phyloP scores from a whole-genome alignment of 2,329 filamentous ascomycete genomes.

The Claviceps spartinae region DNA sequence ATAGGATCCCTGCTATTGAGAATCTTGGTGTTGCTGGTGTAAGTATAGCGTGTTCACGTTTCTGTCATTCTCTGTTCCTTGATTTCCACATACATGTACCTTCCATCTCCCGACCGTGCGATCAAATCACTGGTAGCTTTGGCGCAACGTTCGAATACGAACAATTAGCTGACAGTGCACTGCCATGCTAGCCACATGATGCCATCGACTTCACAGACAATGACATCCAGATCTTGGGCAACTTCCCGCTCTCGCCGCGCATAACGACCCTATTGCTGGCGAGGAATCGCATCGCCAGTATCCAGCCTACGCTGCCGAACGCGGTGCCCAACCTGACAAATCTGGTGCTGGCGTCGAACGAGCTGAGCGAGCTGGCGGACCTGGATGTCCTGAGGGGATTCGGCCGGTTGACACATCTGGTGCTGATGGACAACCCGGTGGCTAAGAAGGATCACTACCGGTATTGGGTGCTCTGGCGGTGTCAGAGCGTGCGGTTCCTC shows the following conservation, averaged over 20 bases:
- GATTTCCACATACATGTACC: not conserved
- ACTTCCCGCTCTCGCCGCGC: conserved; percentile 85
- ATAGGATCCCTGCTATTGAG: conserved; percentile 95
- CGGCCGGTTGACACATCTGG: conserved; percentile 60
- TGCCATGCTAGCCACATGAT: conserved; percentile 61
- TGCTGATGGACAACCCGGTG: conserved; percentile 77
- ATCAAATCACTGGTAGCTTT: too few relatives aligned
- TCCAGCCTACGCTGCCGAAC: conserved; percentile 61
- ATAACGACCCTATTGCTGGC: conserved; percentile 79
- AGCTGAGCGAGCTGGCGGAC: conserved; percentile 71
- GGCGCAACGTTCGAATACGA: too few relatives aligned
- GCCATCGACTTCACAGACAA: conserved; percentile 98
- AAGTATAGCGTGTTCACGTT: conserved; percentile 24
- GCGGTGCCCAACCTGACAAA: conserved; percentile 72
- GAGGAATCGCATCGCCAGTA: conserved; percentile 72
- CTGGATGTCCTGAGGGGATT: conserved; percentile 66
- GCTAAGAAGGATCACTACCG: conserved; percentile 92
- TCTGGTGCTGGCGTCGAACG: conserved; percentile 73
- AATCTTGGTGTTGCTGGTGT: conserved; percentile 92
- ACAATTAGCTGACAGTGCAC: too few relatives aligned
- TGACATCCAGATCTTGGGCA: conserved; percentile 76
- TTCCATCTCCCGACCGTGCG: not conserved
- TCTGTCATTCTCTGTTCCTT: not conserved
- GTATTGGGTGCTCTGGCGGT: conserved; percentile 79
- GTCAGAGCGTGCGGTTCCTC: conserved; percentile 73